A percentile compares a stretch with the other conserved stretches of the same genome.
Conservation (phyloP, 768 basidiomycete species). For the Vishniacozyma victoriae region DNA sequence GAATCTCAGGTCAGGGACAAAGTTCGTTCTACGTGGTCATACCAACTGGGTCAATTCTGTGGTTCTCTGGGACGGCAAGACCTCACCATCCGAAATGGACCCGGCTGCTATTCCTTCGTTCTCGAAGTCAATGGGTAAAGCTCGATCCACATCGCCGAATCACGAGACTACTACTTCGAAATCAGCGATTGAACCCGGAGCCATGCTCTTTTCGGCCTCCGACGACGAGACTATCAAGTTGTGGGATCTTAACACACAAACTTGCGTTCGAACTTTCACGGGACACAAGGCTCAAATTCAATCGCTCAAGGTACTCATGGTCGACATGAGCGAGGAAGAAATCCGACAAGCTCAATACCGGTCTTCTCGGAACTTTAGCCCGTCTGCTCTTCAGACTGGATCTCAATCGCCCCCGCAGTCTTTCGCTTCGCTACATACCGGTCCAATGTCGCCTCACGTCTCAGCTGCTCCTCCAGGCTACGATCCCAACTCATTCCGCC, state of each 20-base stretch:
- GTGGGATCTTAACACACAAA: constrained; percentile 79
- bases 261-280: constrained; percentile 73
- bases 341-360: constrained; percentile 10
- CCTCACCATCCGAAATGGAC: constrained; percentile 46
- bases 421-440: no score
- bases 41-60: constrained; percentile 95
- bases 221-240: constrained; percentile 90
- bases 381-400: constrained; percentile 2
- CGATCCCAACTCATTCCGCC: constrained; percentile 21
- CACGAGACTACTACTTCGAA: neutral
- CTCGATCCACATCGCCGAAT: constrained; percentile 2
- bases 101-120: constrained; percentile 29
- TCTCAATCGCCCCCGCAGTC: constrained; percentile 1
- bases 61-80: constrained; percentile 71
- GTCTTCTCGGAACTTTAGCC: constrained; percentile 12
- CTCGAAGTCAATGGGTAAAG: constrained; percentile 12
- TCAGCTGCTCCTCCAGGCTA: constrained; percentile 19
- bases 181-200: constrained; percentile 55
- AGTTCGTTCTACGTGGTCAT: constrained; percentile 88
- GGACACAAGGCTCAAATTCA: constrained; percentile 96
- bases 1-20: constrained; percentile 82
- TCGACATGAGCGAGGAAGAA: constrained; percentile 48
- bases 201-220: constrained; percentile 95
- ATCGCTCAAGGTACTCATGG: constrained; percentile 70
- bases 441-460: constrained; percentile 4